Evolutionary conservation across 2,329 filamentous ascomycete species (phyloP), one percentile per base, ranked within the genome.

Genomic region (Tolypocladium amazonense): DNA sequence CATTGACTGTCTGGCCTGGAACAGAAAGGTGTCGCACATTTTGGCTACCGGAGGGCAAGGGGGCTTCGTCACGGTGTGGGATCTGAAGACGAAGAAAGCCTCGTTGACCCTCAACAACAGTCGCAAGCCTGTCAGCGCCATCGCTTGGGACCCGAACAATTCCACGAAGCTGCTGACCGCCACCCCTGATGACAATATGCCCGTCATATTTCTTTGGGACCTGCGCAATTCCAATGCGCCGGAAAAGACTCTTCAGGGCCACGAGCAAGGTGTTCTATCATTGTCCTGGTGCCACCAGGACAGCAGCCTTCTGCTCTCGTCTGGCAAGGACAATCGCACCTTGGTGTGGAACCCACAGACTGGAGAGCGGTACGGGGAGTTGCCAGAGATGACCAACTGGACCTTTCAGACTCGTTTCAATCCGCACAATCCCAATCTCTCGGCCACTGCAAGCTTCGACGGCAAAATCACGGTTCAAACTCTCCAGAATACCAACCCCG

Each of bases 371-470:
- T 88, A 92, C 64, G 94, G 95, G 65, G 93, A 97, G 75, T 93
- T 97, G 70, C 92, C 93, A 5, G 91, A 97, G 68, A 92, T 96
- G 58, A 97, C 93, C n/a, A 99, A 97, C 75, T 99, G 94, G 93
- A 96, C 92, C 7, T 99, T 99, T 79, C 87, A 93, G 71, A 96
- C 94, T 6, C 85, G 88, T 63, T 97, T 95, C 82, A 92, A 96
- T 72, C 94, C 94, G 37, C 87, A 90, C 66, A 96, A 99, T 73
- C 93, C 94, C 14, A 90, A 87, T 70, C 80, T 99, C 60, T 90
- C 93, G 56, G 95, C 95, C 23, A 97, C 94, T 23, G 94, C 95
- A 12, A 96, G 93, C 2, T 97, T 97, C 66, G 94, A 99, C 70
- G 94, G 95, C 67, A 97, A 95, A 76, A 96, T 99, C 63, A 88